Conservation (phyloP, 2,329 filamentous ascomycete genomes). For the Xylariales sp. region DNA sequence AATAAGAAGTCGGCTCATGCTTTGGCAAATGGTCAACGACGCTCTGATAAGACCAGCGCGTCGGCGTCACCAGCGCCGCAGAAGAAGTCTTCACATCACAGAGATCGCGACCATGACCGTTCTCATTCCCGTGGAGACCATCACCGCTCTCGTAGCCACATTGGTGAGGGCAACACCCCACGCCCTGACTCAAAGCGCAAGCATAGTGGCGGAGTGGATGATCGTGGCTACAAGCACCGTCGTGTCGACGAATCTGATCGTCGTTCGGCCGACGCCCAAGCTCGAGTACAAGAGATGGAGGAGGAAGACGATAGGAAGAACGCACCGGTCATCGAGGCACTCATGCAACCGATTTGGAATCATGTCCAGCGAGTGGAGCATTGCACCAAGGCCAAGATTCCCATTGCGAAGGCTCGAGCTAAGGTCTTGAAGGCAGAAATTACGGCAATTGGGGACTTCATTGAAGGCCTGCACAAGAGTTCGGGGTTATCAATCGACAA, state of each 20-base stretch:
- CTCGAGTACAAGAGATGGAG: conserved; percentile 26
- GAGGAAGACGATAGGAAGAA: conserved; percentile 34
- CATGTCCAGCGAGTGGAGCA: conserved; percentile 27
- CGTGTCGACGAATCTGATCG: conserved; percentile 46
- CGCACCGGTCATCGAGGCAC: conserved; percentile 25
- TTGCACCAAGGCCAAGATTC: conserved; percentile 29
- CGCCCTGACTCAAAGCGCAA: conserved; percentile 57
- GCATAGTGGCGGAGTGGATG: conserved; percentile 49
- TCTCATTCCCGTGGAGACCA: conserved; percentile 41
- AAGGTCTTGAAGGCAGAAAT: conserved; percentile 29
- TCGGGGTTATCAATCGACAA: conserved; percentile 23
- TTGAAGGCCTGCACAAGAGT: conserved; percentile 27
- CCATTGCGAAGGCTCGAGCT: conserved; percentile 27
- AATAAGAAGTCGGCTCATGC: conserved; percentile 67
- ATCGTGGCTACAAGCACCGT: conserved; percentile 46
- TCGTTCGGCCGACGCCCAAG: conserved; percentile 15
- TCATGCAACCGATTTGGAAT: conserved; percentile 30
- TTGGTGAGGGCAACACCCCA: conserved; percentile 46
- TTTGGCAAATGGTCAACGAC: conserved; percentile 55
- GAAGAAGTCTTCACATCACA: conserved; percentile 41
- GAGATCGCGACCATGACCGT: conserved; percentile 40
- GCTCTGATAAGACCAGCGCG: conserved; percentile 50
- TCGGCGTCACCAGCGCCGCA: conserved; percentile 69
- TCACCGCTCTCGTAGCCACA: conserved; percentile 45
- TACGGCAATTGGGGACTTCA: conserved; percentile 30